Evolutionary conservation across 805 yeast genomes (phyloP).

Genomic region (Starmera amethionina): DNA sequence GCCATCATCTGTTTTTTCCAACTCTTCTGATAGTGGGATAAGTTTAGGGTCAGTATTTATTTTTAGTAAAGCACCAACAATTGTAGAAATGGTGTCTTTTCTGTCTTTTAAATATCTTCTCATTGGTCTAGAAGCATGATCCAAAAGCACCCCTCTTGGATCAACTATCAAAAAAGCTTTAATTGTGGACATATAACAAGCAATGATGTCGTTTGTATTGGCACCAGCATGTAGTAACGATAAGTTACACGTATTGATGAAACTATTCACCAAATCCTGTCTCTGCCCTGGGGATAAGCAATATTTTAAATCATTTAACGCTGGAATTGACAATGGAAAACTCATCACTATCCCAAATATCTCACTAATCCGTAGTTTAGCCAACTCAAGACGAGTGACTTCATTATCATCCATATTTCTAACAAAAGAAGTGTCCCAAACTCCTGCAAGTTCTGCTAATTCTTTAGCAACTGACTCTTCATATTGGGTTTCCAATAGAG

Average conservation of each 20-base stretch:
- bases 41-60: constrained; percentile 7
- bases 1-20: constrained; percentile 22
- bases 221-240: constrained; percentile 70
- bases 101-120: constrained; percentile 62
- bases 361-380: constrained; percentile 41
- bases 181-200: constrained; percentile 62
- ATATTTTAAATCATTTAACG: constrained; percentile 47
- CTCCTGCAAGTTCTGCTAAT: constrained; percentile 3
- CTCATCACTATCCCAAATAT: constrained; percentile 46
- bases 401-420: constrained; percentile 3
- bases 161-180: constrained; percentile 68
- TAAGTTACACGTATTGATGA: constrained; percentile 32
- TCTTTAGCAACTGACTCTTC: constrained; percentile 3
- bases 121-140: constrained; percentile 69
- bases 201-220: constrained; percentile 63
- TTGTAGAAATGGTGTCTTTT: constrained; percentile 57
- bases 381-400: constrained; percentile 5
- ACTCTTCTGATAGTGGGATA: constrained; percentile 34
- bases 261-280: constrained; percentile 38
- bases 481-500: constrained; percentile 4
- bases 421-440: constrained; percentile 13
- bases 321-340: constrained; percentile 42
- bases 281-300: constrained; percentile 46
- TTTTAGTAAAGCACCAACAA: constrained; percentile 62
- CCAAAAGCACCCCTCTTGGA: constrained; percentile 76